These are phyloP conservation scores for Pezicula carpinea DNA, from an alignment of 2,329 filamentous ascomycete genomes.

Conservation along the genomic window DNA sequence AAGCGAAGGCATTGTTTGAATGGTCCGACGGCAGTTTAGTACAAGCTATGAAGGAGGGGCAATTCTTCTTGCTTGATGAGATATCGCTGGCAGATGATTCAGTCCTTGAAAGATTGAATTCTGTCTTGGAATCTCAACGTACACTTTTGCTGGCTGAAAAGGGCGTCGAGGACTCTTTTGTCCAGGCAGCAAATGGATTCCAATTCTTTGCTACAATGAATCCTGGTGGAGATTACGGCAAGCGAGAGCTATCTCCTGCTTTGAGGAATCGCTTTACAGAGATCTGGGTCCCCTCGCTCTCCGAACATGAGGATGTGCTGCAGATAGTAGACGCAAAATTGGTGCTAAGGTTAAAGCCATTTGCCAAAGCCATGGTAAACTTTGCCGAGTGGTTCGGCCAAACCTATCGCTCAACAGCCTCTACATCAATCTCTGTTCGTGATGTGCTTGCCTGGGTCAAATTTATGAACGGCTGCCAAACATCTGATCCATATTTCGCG, in stretches of 20 bases:
- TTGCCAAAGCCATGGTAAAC: slow-evolving; percentile 68
- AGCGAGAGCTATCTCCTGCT: slow-evolving; percentile 93
- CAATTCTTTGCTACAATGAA: slow-evolving; percentile 99
- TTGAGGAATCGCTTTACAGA: slow-evolving; percentile 96
- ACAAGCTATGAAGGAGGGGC: slow-evolving; percentile 83
- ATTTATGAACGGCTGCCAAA: slow-evolving; percentile 68
- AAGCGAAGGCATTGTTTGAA: slow-evolving; percentile 84
- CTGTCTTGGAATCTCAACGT: slow-evolving; percentile 84
- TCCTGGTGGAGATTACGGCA: slow-evolving; percentile 95
- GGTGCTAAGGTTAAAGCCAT: slow-evolving; percentile 43
- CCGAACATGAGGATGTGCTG: slow-evolving; percentile 77
- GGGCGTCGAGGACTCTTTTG: slow-evolving; percentile 75
- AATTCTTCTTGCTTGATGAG: slow-evolving; percentile 93
- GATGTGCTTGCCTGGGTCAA: slow-evolving; percentile 91
- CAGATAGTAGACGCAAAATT: slow-evolving; percentile 83
- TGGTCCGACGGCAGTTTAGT: slow-evolving; percentile 95
- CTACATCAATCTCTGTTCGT: slow-evolving; percentile 80
- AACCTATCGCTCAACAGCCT: slow-evolving; percentile 70
- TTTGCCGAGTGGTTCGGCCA: slow-evolving; percentile 93
- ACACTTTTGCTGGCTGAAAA: slow-evolving; percentile 91
- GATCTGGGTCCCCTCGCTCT: slow-evolving; percentile 92
- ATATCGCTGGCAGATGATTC: slow-evolving; percentile 98
- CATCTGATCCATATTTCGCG: slow-evolving; percentile 38
- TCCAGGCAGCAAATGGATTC: slow-evolving; percentile 73
- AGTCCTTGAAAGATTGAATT: slow-evolving; percentile 92